phyloP scores from a whole-genome alignment of 192 early-diverging fungal species.

The Haplosporangium gracile region DNA sequence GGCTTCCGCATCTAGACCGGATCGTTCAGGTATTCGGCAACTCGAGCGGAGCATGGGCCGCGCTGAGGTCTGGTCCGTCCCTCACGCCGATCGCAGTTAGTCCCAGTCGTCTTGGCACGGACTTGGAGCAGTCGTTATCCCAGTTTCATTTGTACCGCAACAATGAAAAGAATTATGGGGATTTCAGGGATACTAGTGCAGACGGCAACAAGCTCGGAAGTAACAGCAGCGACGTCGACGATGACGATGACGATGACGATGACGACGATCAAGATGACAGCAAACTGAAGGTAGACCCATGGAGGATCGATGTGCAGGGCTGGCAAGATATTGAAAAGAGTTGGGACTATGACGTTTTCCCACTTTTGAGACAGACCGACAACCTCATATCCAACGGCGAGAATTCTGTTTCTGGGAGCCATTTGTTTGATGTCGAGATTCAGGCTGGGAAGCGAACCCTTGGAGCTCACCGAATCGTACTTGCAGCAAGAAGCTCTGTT shows the following conservation, averaged over 20 bases:
- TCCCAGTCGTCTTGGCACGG: constrained; percentile 40
- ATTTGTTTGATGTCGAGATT: constrained; percentile 61
- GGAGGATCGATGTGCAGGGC: constrained; percentile 33
- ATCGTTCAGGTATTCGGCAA: constrained; percentile 68
- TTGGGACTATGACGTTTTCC: constrained; percentile 49
- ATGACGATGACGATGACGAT: constrained; percentile 32
- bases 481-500: constrained; percentile 58
- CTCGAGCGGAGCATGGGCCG: constrained; percentile 74
- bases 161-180: constrained; percentile 39
- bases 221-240: not conserved
- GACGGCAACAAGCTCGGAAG: too few species aligned
- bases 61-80: constrained; percentile 65
- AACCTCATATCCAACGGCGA: not conserved
- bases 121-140: constrained; percentile 57
- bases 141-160: constrained; percentile 42
- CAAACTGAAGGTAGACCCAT: constrained; percentile 17
- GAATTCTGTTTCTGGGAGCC: constrained; percentile 40
- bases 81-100: constrained; percentile 45
- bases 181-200: not conserved
- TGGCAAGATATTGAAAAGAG: constrained; percentile 48
- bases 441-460: constrained; percentile 52
- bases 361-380: constrained; percentile 14
- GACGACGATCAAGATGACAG: constrained; percentile 31
- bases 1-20: constrained; percentile 72
- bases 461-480: constrained; percentile 62